Evolutionary conservation across 805 yeast species (phyloP).

Genomic region (Yamadazyma nakazawae): DNA sequence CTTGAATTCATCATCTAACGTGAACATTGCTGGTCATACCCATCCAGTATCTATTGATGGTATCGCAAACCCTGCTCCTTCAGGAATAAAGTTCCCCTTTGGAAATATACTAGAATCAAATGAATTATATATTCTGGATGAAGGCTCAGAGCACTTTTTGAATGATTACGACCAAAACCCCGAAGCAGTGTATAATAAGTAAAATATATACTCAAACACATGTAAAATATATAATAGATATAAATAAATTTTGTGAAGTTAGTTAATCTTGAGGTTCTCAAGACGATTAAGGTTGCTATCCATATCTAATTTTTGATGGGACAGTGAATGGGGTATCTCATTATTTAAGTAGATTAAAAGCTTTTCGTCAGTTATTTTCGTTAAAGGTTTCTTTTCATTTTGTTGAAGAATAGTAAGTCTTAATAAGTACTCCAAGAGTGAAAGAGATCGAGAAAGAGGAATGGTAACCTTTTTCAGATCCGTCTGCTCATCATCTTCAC

Average conservation of each 20-base stretch:
- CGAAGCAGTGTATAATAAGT: constrained; percentile 1
- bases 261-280: constrained; percentile 20
- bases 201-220: neutral
- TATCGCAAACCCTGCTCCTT: constrained; percentile 6
- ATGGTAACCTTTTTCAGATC: neutral
- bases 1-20: constrained; percentile 2
- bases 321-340: constrained; percentile 29
- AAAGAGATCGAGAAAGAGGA: constrained; percentile 25
- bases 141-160: constrained; percentile 13
- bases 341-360: constrained; percentile 59
- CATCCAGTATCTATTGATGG: neutral
- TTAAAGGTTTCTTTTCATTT: constrained; percentile 51
- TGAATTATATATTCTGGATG: constrained; percentile 15
- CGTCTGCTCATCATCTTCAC: constrained; percentile 8
- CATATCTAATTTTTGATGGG: constrained; percentile 9
- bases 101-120: constrained; percentile 13
- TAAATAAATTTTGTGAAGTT: constrained; percentile 6
- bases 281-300: constrained; percentile 35
- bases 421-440: constrained; percentile 61
- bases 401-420: constrained; percentile 59
- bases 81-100: constrained; percentile 4
- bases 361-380: constrained; percentile 63
- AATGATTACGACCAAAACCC: constrained; percentile 8
- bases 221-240: neutral
- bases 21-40: neutral